These are phyloP conservation scores for Ustilago cynodontis DNA, from an alignment of 1,284 basidiomycete species.

Conservation along the genomic window DNA sequence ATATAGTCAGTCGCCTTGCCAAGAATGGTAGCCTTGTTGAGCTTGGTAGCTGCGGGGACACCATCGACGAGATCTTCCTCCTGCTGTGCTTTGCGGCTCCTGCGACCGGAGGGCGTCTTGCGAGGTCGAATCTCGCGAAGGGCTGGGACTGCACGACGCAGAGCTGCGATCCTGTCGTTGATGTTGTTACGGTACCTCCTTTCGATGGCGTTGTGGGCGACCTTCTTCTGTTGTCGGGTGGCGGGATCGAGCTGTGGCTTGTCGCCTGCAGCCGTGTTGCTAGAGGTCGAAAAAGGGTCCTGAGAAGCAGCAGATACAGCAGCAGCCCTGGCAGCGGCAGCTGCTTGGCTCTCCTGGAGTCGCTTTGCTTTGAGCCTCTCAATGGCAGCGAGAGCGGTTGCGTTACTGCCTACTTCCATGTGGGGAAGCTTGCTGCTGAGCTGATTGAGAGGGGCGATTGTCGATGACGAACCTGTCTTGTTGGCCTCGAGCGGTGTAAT, in stretches of 20 bases:
- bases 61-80: constrained; percentile 67
- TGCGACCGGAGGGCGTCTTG: constrained; percentile 54
- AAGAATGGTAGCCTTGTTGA: constrained; percentile 69
- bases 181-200: constrained; percentile 69
- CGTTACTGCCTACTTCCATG: constrained; percentile 61
- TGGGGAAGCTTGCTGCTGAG: constrained; percentile 52
- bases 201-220: constrained; percentile 68
- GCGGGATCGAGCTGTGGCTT: constrained; percentile 33
- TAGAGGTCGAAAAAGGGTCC: not conserved
- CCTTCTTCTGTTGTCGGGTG: constrained; percentile 59
- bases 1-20: constrained; percentile 69
- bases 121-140: constrained; percentile 72
- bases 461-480: constrained; percentile 10
- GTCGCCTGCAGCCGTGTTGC: constrained; percentile 17
- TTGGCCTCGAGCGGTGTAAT: constrained; percentile 13
- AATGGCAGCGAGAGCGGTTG: constrained; percentile 58
- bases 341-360: constrained; percentile 39
- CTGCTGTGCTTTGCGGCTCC: constrained; percentile 58
- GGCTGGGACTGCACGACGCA: constrained; percentile 82
- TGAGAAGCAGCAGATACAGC: constrained; percentile 16
- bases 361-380: constrained; percentile 55
- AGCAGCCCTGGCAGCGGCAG: constrained; percentile 44
- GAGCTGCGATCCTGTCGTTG: constrained; percentile 67
- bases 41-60: constrained; percentile 67
- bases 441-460: constrained; percentile 17